Conservation (phyloP, 2,329 filamentous ascomycete species). For the Ophiostoma sp. region DNA sequence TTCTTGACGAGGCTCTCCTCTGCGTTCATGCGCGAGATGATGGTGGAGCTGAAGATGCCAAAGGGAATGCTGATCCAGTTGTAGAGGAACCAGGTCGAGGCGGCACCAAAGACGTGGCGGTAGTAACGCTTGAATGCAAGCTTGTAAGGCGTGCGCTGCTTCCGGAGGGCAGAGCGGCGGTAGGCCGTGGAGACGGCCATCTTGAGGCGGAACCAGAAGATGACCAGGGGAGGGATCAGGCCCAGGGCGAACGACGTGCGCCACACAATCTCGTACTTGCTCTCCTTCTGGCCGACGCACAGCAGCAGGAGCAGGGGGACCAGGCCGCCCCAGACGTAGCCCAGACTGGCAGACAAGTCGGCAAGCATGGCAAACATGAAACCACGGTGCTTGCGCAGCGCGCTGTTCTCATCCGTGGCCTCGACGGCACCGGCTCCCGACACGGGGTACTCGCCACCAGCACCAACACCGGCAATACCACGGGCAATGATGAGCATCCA, state of each 20-base stretch:
- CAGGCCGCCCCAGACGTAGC: conserved; percentile 16
- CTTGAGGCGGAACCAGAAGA: conserved; percentile 40
- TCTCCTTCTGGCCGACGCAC: conserved; percentile 8
- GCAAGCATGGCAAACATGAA: conserved; percentile 41
- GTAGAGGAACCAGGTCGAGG: conserved; percentile 48
- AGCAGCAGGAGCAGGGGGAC: conserved; percentile 13
- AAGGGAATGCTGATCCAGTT: conserved; percentile 44
- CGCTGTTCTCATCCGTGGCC: conserved; percentile 10
- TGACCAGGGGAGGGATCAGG: conserved; percentile 6
- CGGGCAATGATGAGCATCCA: conserved; percentile 47
- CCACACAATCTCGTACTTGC: conserved; percentile 16
- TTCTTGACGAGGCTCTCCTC: conserved; percentile 40
- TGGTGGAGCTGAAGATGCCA: conserved; percentile 51
- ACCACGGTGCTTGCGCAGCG: conserved; percentile 36
- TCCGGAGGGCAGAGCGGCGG: conserved; percentile 30
- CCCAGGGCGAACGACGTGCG: conserved; percentile 15
- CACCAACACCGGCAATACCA: conserved; percentile 41
- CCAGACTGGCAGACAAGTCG: conserved; percentile 15
- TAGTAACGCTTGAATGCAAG: conserved; percentile 46
- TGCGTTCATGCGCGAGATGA: conserved; percentile 41
- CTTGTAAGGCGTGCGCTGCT: conserved; percentile 43
- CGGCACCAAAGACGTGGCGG: conserved; percentile 45
- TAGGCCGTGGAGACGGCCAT: conserved; percentile 33
- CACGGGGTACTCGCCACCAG: conserved; percentile 34
- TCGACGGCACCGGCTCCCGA: conserved; percentile 16